Base-by-base conservation (phyloP, 2,329 filamentous ascomycete species). In the Hymenoscyphus albidus region DNA sequence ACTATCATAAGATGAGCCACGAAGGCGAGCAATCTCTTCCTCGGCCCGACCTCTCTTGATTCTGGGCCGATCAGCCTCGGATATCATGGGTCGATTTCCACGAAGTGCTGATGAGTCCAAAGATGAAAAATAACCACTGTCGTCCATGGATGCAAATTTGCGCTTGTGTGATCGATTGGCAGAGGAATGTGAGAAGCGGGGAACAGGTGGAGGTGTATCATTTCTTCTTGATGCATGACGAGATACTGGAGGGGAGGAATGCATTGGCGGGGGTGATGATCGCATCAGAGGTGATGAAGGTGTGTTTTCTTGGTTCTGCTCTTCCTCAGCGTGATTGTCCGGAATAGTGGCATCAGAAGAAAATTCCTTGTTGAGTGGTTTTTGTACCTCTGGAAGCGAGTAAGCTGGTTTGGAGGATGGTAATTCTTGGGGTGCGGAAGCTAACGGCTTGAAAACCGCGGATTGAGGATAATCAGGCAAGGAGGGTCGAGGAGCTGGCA, bases 81-180 rank as follows among this genome's bases (percentile, higher is more conserved):
- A 94, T 3, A 89, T 92, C 55, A 92, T 82, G 18, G 91, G 81
- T 64, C 86, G 82, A 68, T 88, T 87, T 58, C 90, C 88, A 65
- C 94, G 86, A 75, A 92, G 85, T 14, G 85, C 92, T 0, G 95
- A 98, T 2, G 95, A 98, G 71, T 97, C 93, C 18, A 98, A 83
- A 0, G 93, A 97, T 1, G 95, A 98, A 75, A 96, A 97, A 77
- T 98, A 99, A 51, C 95, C 95, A 75, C 94, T 98, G 77, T 99
- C 95, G 73, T 91, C 92, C 81, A 96, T 89, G 13, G 90, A 89
- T 38, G 85, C 85, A 72, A 90, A 86, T 76, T 92, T 94, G 70
- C 90, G 88, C 78, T 91, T 92, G 70, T 89, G 88, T 56, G 60
- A 85, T 57, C 73, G 87, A 60, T 81, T 79, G 55, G 83, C 83